Conservation (phyloP, 164 flowering plant genomes). For the Macadamia tetraphylla region DNA sequence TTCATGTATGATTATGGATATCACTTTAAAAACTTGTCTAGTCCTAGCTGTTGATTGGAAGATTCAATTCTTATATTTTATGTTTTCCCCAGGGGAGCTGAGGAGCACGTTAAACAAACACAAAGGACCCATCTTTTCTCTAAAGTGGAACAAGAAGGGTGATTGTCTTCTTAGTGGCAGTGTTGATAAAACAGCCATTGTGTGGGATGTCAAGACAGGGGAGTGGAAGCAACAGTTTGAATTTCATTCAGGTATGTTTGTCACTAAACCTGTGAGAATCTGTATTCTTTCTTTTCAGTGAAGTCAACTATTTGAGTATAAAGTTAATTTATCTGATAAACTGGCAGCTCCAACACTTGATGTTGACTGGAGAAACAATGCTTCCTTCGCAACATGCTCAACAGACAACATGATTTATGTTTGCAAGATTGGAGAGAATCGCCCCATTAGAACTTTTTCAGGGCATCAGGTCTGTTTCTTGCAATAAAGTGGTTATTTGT, state of each 20-base stretch:
- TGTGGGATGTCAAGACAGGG: slow-evolving; percentile 91
- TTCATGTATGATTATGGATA: slow-evolving; percentile 9
- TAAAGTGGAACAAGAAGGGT: slow-evolving; percentile 99
- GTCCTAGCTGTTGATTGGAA: neutral
- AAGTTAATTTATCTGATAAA: neutral
- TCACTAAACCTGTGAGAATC: neutral
- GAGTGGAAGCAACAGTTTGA: slow-evolving; percentile 93
- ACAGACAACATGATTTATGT: slow-evolving; percentile 93
- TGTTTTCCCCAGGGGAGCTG: slow-evolving; percentile 51
- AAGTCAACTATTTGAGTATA: neutral
- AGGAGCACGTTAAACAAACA: slow-evolving; percentile 75
- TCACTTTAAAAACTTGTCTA: slow-evolving; percentile 9
- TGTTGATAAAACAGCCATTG: slow-evolving; percentile 92
- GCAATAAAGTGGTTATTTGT: neutral
- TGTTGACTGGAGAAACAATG: slow-evolving; percentile 96
- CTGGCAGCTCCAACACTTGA: slow-evolving; percentile 89
- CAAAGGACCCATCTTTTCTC: slow-evolving; percentile 87
- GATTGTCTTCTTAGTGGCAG: slow-evolving; percentile 96
- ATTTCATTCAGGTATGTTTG: slow-evolving; percentile 66
- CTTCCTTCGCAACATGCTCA: slow-evolving; percentile 89
- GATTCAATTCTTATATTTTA: neutral
- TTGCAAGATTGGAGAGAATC: slow-evolving; percentile 85
- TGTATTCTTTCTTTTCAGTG: neutral
- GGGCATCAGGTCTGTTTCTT: slow-evolving; percentile 78
- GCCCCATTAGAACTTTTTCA: slow-evolving; percentile 63